Evolutionary conservation across 1,284 basidiomycete species (phyloP).

Genomic region (Polyporus tsugae): DNA sequence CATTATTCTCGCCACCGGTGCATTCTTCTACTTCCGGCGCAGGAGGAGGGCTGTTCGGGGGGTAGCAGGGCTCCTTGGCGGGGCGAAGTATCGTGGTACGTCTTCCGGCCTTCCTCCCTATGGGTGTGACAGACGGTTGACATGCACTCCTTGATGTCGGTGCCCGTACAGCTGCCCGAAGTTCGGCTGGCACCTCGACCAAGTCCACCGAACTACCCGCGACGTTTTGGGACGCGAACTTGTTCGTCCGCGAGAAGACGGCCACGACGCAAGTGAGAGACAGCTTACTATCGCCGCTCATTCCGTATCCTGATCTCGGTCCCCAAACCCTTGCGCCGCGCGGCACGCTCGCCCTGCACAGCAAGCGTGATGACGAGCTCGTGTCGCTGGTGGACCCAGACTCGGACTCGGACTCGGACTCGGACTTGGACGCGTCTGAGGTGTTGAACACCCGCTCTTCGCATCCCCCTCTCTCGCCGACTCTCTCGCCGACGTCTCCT

Average conservation of each 20-base stretch:
- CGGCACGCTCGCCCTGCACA: background rate
- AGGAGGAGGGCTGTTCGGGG: background rate
- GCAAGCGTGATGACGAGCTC: slow-evolving; percentile 4
- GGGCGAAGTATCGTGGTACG: background rate
- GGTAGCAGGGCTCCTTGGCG: background rate
- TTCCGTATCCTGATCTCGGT: background rate
- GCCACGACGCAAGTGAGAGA: slow-evolving; percentile 8
- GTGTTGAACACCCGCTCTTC: background rate
- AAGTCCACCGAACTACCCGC: background rate
- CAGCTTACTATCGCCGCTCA: slow-evolving; percentile 4
- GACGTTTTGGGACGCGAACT: slow-evolving; percentile 3
- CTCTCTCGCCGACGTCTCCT: too few relatives aligned
- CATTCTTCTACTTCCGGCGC: slow-evolving; percentile 1
- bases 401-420: slow-evolving; percentile 2
- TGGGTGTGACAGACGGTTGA: background rate
- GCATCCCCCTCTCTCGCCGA: background rate
- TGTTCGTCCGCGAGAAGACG: slow-evolving; percentile 1
- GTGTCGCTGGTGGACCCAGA: background rate
- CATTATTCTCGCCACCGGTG: background rate
- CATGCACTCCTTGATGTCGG: background rate
- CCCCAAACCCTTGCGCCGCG: background rate
- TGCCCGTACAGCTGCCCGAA: background rate
- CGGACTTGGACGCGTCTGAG: background rate
- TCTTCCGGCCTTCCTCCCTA: background rate
- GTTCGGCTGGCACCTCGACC: background rate